phyloP scores from a whole-genome alignment of 345 rosid genomes.

The Erodium maritimum region DNA sequence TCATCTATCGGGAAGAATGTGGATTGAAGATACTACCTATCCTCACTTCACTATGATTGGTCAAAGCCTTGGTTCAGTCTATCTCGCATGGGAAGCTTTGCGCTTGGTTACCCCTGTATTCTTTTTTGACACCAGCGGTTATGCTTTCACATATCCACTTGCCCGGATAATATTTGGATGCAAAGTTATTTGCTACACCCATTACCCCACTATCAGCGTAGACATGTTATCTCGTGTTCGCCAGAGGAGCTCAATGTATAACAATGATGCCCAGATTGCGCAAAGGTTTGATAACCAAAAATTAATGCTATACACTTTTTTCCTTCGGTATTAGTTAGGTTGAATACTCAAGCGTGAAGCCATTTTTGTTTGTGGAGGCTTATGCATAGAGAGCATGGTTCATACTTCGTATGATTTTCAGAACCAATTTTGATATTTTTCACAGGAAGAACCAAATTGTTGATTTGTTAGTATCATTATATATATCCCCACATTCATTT shows the following conservation, averaged over 20 bases:
- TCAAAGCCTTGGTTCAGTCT: constrained; percentile 86
- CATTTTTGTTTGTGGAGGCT: no score
- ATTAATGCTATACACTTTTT: neutral
- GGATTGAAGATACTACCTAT: constrained; percentile 77
- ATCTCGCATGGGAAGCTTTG: constrained; percentile 83
- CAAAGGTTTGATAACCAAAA: constrained; percentile 36
- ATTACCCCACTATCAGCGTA: constrained; percentile 85
- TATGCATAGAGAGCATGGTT: no score
- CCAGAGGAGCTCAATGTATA: constrained; percentile 60
- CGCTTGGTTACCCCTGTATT: constrained; percentile 58
- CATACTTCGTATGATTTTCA: no score
- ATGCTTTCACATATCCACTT: constrained; percentile 86
- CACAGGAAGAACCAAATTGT: no score
- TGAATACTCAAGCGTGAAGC: no score
- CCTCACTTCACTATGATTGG: constrained; percentile 94
- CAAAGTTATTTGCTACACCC: constrained; percentile 84
- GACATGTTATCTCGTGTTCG: constrained; percentile 91
- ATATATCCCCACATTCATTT: no score
- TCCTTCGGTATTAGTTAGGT: neutral
- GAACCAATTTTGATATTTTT: no score
- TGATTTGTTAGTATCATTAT: no score
- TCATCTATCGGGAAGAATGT: constrained; percentile 56
- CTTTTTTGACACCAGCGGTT: constrained; percentile 78
- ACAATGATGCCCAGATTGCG: constrained; percentile 57
- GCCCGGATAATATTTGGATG: constrained; percentile 80